Base-by-base conservation (phyloP, 495 filamentous ascomycete genomes). In the Neurospora sp. region DNA sequence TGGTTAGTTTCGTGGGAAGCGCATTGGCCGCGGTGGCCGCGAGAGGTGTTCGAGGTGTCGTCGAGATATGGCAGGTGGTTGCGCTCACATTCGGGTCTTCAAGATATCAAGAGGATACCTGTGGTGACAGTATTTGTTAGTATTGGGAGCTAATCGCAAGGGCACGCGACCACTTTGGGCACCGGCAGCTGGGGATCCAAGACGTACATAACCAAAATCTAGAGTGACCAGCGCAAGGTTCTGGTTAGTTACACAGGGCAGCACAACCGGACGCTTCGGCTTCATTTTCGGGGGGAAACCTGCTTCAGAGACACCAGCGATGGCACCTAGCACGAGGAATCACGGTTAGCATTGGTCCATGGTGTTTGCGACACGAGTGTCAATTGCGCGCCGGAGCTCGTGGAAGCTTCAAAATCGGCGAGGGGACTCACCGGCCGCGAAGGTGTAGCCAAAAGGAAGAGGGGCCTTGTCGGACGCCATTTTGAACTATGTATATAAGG, bases 81-180 rank as follows among this genome's bases (percentile, higher is more conserved):
- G 54, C 44, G 69, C 92, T 88, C 88, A 96, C 92, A 99, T 91
- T 89, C 96, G 87, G 70, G 96, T 99, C 87, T 99, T 99, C 79
- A 99, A 93, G 62, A 98, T 95, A 83, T 99, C 96, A 78, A 99
- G 86, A 77, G 96, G 96, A 86, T 99, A 99, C 96, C 94, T 98
- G 72, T 69, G 27, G 41, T 39, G 42, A 35, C 71, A 75, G 72
- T 69, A 12, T 16, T 37, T 40, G 74, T 81, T 72, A 78, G 76
- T 71, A 35, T 2, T 9, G 27, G 54, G 27, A 37, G 54, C 27
- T 66, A 9, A 66, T 71, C 11, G 48, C 40, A 38, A 14, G 72
- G 69, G 75, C 75, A 76, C 74, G 76, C 72, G 75, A 79, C 46
- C 70, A 76, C 5, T 35, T 16, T 27, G 62, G 48, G 59, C 54